These are phyloP conservation scores for Rhodotorula sp. DNA, from an alignment of 1,284 basidiomycete genomes.

Conservation along the genomic window DNA sequence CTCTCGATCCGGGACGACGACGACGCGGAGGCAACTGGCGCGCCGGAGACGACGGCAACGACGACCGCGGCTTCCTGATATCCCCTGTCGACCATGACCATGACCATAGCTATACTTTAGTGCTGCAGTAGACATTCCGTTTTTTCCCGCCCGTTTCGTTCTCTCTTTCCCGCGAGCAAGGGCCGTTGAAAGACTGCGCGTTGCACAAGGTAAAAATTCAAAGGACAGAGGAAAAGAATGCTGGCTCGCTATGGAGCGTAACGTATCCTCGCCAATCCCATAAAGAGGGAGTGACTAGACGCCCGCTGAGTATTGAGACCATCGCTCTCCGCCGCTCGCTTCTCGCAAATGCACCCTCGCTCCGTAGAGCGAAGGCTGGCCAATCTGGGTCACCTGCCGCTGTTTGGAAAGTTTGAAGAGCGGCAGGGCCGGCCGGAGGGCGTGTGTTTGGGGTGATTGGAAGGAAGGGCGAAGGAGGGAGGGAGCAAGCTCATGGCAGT, in stretches of 20 bases:
- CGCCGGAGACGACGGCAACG: background rate
- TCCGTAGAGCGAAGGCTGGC: conserved; percentile 1
- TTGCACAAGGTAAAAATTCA: too few species aligned
- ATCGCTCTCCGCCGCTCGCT: conserved; percentile 26
- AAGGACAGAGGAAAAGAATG: background rate
- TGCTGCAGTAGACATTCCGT: background rate
- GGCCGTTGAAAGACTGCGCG: background rate
- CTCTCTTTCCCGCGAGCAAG: background rate
- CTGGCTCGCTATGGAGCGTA: conserved; percentile 19
- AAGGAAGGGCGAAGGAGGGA: too few species aligned
- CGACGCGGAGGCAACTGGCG: background rate
- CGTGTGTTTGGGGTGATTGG: background rate
- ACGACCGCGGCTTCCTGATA: background rate
- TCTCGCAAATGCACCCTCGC: background rate
- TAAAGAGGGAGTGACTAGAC: background rate
- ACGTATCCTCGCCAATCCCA: conserved; percentile 6
- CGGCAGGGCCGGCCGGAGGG: conserved; percentile 22
- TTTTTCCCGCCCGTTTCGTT: background rate
- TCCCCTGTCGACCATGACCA: background rate
- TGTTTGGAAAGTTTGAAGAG: too few species aligned
- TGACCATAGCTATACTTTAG: too few species aligned
- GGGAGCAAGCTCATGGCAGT: background rate
- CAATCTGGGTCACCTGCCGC: conserved; percentile 9
- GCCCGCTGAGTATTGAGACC: conserved; percentile 27
- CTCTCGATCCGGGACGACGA: conserved; percentile 16